Evolutionary conservation across 2,329 filamentous ascomycete genomes (phyloP).

Genomic region (Diatrype stigma): DNA sequence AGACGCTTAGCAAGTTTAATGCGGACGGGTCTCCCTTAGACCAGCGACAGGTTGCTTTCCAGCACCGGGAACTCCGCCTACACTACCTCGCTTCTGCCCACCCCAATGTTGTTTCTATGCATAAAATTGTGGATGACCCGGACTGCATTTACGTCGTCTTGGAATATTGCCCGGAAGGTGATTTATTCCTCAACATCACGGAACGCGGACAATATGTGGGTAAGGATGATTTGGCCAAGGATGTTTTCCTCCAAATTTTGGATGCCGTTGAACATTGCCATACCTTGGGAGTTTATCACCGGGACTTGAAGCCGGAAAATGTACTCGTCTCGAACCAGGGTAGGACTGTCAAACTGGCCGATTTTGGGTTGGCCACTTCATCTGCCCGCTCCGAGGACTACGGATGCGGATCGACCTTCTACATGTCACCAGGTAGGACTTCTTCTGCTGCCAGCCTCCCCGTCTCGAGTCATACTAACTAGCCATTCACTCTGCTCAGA

Average conservation of each 20-base stretch:
- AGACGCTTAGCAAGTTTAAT: conserved; percentile 92
- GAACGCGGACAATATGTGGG: conserved; percentile 90
- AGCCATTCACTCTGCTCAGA: conserved; percentile 50
- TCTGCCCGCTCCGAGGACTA: conserved; percentile 86
- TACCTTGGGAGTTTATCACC: conserved; percentile 87
- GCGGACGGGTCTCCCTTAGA: conserved; percentile 67
- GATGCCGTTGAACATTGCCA: conserved; percentile 97
- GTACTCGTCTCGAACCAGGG: conserved; percentile 87
- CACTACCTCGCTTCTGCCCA: conserved; percentile 88
- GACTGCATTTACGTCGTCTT: conserved; percentile 96
- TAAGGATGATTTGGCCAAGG: conserved; percentile 83
- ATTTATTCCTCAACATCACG: conserved; percentile 96
- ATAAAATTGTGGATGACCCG: conserved; percentile 85
- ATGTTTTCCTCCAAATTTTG: conserved; percentile 89
- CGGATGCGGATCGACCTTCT: conserved; percentile 96
- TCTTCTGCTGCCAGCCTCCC: conserved; percentile 9
- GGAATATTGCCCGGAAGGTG: conserved; percentile 95
- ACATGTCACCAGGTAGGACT: conserved; percentile 94
- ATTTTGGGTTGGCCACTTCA: conserved; percentile 91
- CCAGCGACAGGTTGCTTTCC: conserved; percentile 80
- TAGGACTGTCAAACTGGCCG: conserved; percentile 88
- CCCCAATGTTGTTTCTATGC: conserved; percentile 87
- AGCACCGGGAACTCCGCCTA: conserved; percentile 86
- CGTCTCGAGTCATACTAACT: conserved; percentile 17
- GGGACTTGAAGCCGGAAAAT: conserved; percentile 98